Percentiles rank a stretch among this genome's conserved stretches.
Evolutionary conservation across 768 basidiomycete species (phyloP).

Genomic region (Rhodotorula graminis): DNA sequence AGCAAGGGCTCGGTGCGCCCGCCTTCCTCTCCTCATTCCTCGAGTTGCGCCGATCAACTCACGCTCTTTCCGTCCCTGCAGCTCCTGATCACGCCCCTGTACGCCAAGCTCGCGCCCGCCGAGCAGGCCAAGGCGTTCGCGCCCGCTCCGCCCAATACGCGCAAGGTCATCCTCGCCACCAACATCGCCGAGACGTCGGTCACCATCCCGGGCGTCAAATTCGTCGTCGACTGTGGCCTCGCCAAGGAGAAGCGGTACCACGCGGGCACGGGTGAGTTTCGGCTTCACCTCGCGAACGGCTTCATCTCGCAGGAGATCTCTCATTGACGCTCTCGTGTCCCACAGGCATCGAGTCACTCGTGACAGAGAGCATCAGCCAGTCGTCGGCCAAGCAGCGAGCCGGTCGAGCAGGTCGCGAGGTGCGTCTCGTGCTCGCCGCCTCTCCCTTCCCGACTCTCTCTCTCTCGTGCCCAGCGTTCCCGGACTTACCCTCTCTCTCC

Average conservation of each 20-base stretch:
- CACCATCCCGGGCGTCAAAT: conserved; percentile 91
- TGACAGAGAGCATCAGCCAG: conserved; percentile 76
- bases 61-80: conserved; percentile 44
- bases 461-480: no score
- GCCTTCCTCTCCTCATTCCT: no score
- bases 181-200: conserved; percentile 98
- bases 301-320: no score
- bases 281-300: no score
- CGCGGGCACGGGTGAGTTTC: conserved; percentile 44
- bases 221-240: conserved; percentile 92
- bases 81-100: conserved; percentile 76
- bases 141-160: conserved; percentile 59
- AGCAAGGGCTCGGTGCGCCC: conserved; percentile 4
- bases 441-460: not conserved
- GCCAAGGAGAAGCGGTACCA: conserved; percentile 85
- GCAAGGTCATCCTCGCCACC: conserved; percentile 92
- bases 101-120: conserved; percentile 71
- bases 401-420: conserved; percentile 93
- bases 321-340: not conserved
- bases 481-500: no score
- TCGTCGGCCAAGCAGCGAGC: conserved; percentile 81
- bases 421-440: conserved; percentile 46
- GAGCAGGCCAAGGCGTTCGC: conserved; percentile 76
- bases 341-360: conserved; percentile 77
- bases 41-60: not conserved